Evolutionary conservation across 169 alveolate species (phyloP), one percentile per base, ranked within the genome.

Genomic region (Theileria equi): DNA sequence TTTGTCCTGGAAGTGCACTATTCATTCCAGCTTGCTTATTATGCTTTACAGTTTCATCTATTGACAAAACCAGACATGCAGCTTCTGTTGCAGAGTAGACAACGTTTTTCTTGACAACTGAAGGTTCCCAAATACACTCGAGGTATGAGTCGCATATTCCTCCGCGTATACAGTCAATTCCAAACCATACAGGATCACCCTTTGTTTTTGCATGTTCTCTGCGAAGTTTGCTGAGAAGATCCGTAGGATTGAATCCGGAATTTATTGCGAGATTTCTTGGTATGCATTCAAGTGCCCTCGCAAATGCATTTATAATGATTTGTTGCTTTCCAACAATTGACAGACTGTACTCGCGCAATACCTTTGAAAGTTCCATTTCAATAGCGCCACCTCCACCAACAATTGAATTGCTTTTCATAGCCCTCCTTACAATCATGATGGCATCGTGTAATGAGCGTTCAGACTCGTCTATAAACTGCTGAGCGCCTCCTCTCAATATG

Each of bases 381-480:
- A 94, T 91, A 8, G 99, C 98, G 1, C 99, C 99, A 10, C 98
- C 99, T 25, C 99, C 99, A 4, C 97, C 97, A 45, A 97, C 98
- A 19, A 96, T 91, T 38, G 86, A 83, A 26, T 91, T 70, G 31
- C 96, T 89, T 68, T 93, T 92, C 13, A 94, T 83, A 40, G 98
- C 95, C 82, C 99, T 84, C 54, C 98, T 81, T 13, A 94, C 98
- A 16, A 96, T 89, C 98, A 94, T 93, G 28, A 97, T 90, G 35
- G 99, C 98, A 81, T 97, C 99, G 76, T 97, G 89, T 13, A 97
- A 88, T 6, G 98, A 94, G 69, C 99, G 85, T 73, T 96, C 98
- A 31, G 98, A 97, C 82, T 97, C 99, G 53, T 95, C 98, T 43
- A 96, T 92, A 81, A 95, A 97, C 89, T 97, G 98, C 65, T 92